Conservation (phyloP, 1,284 basidiomycete species). For the Anthracocystis setariae region DNA sequence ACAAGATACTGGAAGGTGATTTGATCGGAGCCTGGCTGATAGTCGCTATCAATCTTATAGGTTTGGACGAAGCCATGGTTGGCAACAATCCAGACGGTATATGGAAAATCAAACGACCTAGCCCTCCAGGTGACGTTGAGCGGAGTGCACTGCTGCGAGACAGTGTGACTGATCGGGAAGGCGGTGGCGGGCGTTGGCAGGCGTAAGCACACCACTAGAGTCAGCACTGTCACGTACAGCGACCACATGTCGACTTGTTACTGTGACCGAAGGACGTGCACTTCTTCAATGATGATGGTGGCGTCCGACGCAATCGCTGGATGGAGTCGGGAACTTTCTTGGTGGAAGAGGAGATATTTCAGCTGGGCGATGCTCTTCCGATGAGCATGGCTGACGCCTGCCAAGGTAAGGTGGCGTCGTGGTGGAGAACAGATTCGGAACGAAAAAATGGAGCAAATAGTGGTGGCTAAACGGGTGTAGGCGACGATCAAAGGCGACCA, state of each 20-base stretch:
- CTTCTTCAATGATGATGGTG: too few species aligned
- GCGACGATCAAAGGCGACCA: too few species aligned
- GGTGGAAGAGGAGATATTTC: too few species aligned
- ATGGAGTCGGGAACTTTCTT: too few species aligned
- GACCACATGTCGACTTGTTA: conserved; percentile 12
- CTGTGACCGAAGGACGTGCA: not conserved
- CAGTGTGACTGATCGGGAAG: conserved; percentile 32
- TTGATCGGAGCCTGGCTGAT: conserved; percentile 34
- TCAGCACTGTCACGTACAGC: conserved; percentile 10
- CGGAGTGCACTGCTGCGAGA: conserved; percentile 51
- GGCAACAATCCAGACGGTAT: conserved; percentile 50
- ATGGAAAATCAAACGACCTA: conserved; percentile 26
- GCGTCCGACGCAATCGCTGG: too few species aligned
- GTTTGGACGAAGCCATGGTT: conserved; percentile 44
- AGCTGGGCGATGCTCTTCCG: too few species aligned
- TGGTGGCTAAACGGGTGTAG: too few species aligned
- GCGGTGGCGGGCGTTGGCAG: conserved; percentile 10
- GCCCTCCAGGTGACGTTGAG: conserved; percentile 56
- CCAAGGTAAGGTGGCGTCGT: too few species aligned
- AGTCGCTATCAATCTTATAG: conserved; percentile 44
- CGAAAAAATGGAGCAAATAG: too few species aligned
- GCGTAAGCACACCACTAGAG: conserved; percentile 9
- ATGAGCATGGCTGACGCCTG: too few species aligned
- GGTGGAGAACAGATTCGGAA: too few species aligned
- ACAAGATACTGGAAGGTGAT: conserved; percentile 55